Percentiles rank a stretch among this genome's conserved stretches.
phyloP scores from a whole-genome alignment of 2,329 filamentous ascomycete species.

The Penicillium sp. region DNA sequence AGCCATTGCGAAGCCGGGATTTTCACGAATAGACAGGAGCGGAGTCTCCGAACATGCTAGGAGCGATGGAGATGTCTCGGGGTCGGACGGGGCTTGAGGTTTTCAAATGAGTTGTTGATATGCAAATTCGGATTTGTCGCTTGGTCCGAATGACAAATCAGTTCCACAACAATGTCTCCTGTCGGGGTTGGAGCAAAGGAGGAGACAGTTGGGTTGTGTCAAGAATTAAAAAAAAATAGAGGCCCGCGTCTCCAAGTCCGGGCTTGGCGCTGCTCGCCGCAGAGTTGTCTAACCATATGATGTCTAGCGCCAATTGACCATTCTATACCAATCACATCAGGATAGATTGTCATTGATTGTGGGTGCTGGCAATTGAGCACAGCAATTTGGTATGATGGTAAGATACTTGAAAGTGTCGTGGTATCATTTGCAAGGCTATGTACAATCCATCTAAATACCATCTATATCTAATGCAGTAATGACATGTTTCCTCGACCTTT shows the following conservation, averaged over 20 bases:
- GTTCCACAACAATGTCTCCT: too few species aligned
- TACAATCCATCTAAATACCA: slow-evolving; percentile 12
- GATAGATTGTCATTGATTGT: too few species aligned
- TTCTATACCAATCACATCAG: too few species aligned
- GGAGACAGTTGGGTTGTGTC: not conserved
- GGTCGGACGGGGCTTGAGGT: too few species aligned
- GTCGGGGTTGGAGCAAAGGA: not conserved
- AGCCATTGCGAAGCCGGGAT: slow-evolving; percentile 9
- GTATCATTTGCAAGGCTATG: slow-evolving; percentile 13
- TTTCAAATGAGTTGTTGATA: too few species aligned
- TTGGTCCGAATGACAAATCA: too few species aligned
- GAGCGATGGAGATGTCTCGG: not conserved
- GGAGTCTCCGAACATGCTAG: not conserved
- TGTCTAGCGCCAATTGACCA: too few species aligned
- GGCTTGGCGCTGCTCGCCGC: not conserved
- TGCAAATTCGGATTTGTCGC: too few species aligned
- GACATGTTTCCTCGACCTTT: not conserved
- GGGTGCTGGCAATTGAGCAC: too few species aligned
- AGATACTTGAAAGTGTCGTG: not conserved
- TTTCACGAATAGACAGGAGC: not conserved
- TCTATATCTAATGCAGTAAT: slow-evolving; percentile 5
- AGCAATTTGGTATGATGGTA: not conserved
- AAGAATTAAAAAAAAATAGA: not conserved
- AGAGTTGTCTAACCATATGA: not conserved
- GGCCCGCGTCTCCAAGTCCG: not conserved